Evolutionary conservation across 345 rosid species (phyloP).

Genomic region (Gossypium herbaceum): DNA sequence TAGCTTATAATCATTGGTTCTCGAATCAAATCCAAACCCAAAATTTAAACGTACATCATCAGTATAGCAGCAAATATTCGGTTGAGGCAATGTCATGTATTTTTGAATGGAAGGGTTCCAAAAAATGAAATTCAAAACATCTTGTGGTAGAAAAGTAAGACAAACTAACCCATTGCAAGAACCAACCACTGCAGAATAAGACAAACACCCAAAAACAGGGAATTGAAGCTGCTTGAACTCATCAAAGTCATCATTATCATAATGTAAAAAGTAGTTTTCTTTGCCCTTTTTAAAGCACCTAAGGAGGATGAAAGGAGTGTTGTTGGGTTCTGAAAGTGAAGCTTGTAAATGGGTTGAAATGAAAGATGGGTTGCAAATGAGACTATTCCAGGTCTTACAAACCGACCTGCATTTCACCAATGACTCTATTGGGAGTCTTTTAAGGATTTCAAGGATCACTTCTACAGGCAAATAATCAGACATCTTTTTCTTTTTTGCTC

Average conservation of each 20-base stretch:
- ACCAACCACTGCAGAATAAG: neutral
- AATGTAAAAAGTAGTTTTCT: neutral
- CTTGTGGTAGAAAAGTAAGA: too few species aligned
- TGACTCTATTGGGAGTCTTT: neutral
- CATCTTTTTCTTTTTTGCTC: neutral
- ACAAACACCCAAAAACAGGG: neutral
- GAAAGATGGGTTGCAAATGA: neutral
- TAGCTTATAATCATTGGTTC: neutral
- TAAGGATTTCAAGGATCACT: neutral
- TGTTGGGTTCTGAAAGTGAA: neutral
- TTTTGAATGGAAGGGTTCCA: slow-evolving; percentile 10
- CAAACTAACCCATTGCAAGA: slow-evolving; percentile 6
- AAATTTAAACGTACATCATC: too few species aligned
- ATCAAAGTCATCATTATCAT: neutral
- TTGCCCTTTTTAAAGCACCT: neutral
- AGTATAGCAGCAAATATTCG: neutral
- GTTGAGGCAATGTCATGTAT: neutral
- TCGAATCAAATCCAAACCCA: neutral
- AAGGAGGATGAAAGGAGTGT: neutral
- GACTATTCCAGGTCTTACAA: neutral
- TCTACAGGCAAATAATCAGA: neutral
- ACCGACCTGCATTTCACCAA: neutral
- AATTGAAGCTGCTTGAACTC: neutral
- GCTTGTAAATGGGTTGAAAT: neutral
- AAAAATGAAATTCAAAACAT: neutral